Base-by-base conservation (phyloP, 805 yeast genomes). In the Jamesozyma rosinii region DNA sequence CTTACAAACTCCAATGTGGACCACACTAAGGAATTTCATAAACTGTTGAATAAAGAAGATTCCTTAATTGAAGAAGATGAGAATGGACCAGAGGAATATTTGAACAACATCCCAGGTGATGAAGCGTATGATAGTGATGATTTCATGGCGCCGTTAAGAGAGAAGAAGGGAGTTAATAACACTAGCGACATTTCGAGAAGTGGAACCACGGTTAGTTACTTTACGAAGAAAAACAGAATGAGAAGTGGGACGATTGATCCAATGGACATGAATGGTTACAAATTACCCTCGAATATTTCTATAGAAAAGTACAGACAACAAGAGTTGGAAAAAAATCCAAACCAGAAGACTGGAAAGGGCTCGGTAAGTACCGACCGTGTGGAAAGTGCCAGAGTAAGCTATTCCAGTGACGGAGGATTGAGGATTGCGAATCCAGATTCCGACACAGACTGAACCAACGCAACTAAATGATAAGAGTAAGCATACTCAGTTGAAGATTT, bases 81-180 rank as follows among this genome's bases (percentile, higher is more conserved):
- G 15, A 46, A 45, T 17, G 48, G 35, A 8, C 46, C 48, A 15
- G 61, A 61, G 27, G 48, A 49, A 14, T 54, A 55, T 37, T 32
- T 63, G 30, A 48, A 57, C 15, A 58, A 54, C 13, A 54, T 63
- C 19, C 68, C 68, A 1, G 68, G 68, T 20, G 64, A 62, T 46
- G 66, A 63, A 26, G 66, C 66, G 0, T 63, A 63, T 34, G 54
- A 59, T 41, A 58, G 65, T 42, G 66, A 63, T 37, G 65, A 58
- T 38, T 46, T 50, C 14, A 51, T 60, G 57, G 63, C 63, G 11
- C 66, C 63, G 18, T 38, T 57, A 20, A 47, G 64, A 34, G 63
- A 59, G 42, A 48, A 43, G 39, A 47, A 42, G 13, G 41, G 35
- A 13, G 2, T 5, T 2, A 43, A 41, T 4, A 31, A 33, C 11